phyloP scores from a whole-genome alignment of 1,139 yeast genomes.

The Saccharomyces hybrid region DNA sequence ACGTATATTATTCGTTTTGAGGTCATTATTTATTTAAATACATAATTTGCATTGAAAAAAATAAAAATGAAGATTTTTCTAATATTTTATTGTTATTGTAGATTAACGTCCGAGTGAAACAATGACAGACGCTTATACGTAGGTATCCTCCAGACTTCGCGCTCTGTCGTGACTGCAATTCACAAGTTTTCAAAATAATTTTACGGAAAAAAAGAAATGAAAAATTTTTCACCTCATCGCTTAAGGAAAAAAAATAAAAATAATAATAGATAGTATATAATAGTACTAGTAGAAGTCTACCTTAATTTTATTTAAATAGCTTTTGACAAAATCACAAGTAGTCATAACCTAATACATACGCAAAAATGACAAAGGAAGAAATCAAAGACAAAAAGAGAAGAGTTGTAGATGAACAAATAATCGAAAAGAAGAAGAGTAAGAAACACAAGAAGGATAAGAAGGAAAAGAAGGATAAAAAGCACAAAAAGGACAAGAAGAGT shows the following conservation, averaged over 20 bases:
- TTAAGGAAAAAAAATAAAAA: background rate
- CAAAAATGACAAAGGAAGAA: conserved; percentile 40
- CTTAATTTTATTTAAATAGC: background rate
- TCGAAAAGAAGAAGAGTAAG: conserved; percentile 34
- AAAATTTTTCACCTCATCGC: background rate
- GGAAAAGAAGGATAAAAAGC: conserved; percentile 28
- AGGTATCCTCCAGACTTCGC: background rate
- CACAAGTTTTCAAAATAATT: background rate
- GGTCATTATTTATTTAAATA: background rate
- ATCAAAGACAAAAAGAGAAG: conserved; percentile 37
- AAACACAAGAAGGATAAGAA: conserved; percentile 38
- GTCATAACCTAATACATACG: background rate
- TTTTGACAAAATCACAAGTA: background rate
- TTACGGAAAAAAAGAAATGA: background rate
- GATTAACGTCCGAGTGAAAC: background rate
- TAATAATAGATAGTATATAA: background rate
- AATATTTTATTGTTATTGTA: background rate
- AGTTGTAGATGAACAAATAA: conserved; percentile 26
- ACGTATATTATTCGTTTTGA: background rate
- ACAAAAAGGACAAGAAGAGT: conserved; percentile 15
- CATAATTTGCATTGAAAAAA: background rate
- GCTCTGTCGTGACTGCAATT: background rate
- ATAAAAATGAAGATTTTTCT: background rate
- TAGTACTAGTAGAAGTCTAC: background rate
- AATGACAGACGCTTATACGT: background rate